A percentile compares a stretch with the other conserved stretches of the same genome.
phyloP scores from a whole-genome alignment of 176 grass and related monocot genomes.

The Zea luxurians region DNA sequence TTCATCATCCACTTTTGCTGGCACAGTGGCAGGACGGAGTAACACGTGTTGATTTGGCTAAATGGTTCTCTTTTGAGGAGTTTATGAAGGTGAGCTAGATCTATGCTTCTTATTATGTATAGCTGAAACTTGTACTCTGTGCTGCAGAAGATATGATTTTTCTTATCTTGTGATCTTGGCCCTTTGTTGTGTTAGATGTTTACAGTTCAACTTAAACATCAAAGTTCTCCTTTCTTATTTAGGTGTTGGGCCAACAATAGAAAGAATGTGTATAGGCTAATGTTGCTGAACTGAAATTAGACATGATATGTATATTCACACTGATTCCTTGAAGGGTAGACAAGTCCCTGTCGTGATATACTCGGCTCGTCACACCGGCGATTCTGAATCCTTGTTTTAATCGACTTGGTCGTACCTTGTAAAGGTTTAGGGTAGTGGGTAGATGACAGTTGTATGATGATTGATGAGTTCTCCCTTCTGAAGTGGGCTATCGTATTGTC shows the following conservation, averaged over 20 bases:
- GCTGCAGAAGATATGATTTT: background rate
- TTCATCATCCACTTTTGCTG: slow-evolving; percentile 84
- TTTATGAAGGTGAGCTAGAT: slow-evolving; percentile 61
- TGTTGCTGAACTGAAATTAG: background rate
- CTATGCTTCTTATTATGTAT: background rate
- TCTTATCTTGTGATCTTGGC: background rate
- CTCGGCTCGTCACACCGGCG: background rate
- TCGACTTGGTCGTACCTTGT: background rate
- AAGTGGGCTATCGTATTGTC: background rate
- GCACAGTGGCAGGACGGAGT: slow-evolving; percentile 92
- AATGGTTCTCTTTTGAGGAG: slow-evolving; percentile 75
- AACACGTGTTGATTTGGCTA: slow-evolving; percentile 70
- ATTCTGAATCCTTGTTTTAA: background rate
- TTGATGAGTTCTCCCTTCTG: background rate
- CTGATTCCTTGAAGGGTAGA: background rate
- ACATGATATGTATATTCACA: background rate
- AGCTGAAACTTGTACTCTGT: slow-evolving; percentile 15
- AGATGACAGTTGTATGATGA: background rate
- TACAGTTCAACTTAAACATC: background rate
- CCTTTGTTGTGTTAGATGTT: background rate
- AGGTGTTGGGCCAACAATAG: slow-evolving; percentile 3
- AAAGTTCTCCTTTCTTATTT: background rate
- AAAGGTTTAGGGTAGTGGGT: background rate
- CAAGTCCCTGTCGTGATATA: background rate
- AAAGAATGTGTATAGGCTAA: background rate